Evolutionary conservation across 371 early-diverging fungal species (phyloP), one percentile per base, ranked within the genome.

Genomic region (Apophysomyces sp.): DNA sequence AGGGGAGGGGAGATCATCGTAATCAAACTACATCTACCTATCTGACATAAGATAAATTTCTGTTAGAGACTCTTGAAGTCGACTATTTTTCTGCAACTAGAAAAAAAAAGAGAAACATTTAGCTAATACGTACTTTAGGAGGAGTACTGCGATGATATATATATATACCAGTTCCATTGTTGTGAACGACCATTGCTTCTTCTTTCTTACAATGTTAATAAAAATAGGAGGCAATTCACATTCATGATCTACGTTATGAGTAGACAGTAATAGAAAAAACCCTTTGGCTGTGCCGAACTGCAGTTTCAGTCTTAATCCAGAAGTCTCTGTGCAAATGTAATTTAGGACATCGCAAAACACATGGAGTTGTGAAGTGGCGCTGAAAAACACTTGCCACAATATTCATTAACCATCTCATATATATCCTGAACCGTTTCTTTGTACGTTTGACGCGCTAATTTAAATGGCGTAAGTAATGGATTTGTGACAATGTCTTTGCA

Each of bases 11-110:
- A n/a, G 11, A 6, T 27, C 52, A 49, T 27, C 12, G 12, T 30
- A 21, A 24, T 21, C 4, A 27, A 53, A 30, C n/a, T n/a, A 41
- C 41, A 30, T 67, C 16, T 78, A 88, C 89, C 81, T 88, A 66
- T 94, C 92, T 1, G 92, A 91, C 85, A 94, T 87, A 41, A 92
- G 58, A 64, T 86, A 94, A 8, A 96, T 90, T 71, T 97, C 98
- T 16, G 86, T 80, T 21, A 96, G 77, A 1, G 96, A 89, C 52
- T 94, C 93, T 56, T 95, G 89, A 30, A 87, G 79, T 60, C 90
- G 87, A 55, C 76, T 80, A 61, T 83, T 86, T 36, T 75, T 78
- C 68, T 85, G 81, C 16, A 82, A 66, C 71, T 76, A 41, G 18
- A n/a, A 5, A 37, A 31, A n/a, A 53, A 12, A 24, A 13, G 13